Evolutionary conservation across 1,284 basidiomycete species (phyloP), one percentile per base, ranked within the genome.

Genomic region (Trametes hirsuta): DNA sequence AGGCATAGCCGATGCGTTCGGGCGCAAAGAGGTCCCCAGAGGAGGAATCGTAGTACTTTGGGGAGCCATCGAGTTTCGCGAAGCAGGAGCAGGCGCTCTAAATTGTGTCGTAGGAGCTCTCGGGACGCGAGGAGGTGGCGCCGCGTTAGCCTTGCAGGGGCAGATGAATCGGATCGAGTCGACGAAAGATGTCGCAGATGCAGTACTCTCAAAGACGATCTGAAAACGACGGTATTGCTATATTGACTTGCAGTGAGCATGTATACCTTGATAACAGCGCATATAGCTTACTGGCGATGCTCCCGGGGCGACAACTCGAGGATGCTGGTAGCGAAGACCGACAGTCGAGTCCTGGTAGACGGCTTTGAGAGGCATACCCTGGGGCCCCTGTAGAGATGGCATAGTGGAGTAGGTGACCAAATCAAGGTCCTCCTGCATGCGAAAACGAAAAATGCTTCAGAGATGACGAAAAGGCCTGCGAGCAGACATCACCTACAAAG

Each of bases 211-310:
- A 64, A 92, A 91, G 18, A 85, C 86, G 35, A 91, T 79, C 70
- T 92, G 90, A 67, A 92, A 90, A 18, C 90, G 84, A 54, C 88
- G 83, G 70, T 86, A 90, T 9, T 77, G 72, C 87, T 90, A 53
- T 15, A 18, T 30, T 50, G 48, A 51, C 54, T 34, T 18, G 18
- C 18, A 11, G 44, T 44, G 40, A 15, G 34, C 53, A 37, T 6
- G 64, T 53, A 49, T 55, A 68, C 35, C 8, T 30, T 8, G 66
- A 45, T 51, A 44, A 34, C 6, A 35, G 58, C 36, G 42, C 59
- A 53, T 44, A 14, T 48, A 42, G n/a, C 58, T 9, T 50, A 83
- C 84, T 52, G 81, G 80, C 24, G 70, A 69, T 37, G 72, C 67
- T 45, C 72, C 77, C 35, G 76, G 69, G 11, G 78, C 66, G 6